phyloP scores from a whole-genome alignment of 495 filamentous ascomycete species.

The Aspergillus coremiiformis region DNA sequence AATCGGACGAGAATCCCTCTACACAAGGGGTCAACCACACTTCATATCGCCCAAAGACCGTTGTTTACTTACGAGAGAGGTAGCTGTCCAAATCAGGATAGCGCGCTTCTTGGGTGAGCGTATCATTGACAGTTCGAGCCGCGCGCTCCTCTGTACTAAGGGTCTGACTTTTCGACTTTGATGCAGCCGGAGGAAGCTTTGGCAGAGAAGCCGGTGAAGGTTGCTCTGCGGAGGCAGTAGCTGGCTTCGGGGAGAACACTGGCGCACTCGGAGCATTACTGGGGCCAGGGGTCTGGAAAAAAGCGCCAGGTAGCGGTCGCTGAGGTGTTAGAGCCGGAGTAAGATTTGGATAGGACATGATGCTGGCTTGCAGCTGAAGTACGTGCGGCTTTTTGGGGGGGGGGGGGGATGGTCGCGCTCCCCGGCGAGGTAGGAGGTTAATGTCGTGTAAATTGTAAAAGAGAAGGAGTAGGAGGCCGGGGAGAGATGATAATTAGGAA shows the following conservation, averaged over 20 bases:
- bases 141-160: constrained; percentile 69
- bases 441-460: constrained; percentile 6
- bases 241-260: constrained; percentile 18
- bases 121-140: constrained; percentile 74
- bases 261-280: constrained; percentile 23
- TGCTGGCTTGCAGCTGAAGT: constrained; percentile 15
- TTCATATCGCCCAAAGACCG: not conserved
- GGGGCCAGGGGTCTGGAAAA: constrained; percentile 61
- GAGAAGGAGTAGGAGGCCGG: constrained; percentile 6
- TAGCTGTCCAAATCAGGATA: constrained; percentile 90
- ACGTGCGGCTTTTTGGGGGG: constrained; percentile 9
- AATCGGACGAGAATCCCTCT: constrained; percentile 87
- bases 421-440: constrained; percentile 16
- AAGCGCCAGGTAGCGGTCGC: constrained; percentile 64
- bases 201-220: constrained; percentile 26
- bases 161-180: constrained; percentile 30
- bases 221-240: constrained; percentile 17
- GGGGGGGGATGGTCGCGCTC: constrained; percentile 26
- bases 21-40: constrained; percentile 8
- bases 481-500: constrained; percentile 1
- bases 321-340: constrained; percentile 47
- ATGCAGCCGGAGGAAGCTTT: constrained; percentile 30
- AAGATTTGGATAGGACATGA: constrained; percentile 55
- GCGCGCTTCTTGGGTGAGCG: constrained; percentile 62
- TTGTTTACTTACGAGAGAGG: constrained; percentile 65